Evolutionary conservation across 768 basidiomycete genomes (phyloP), one percentile per base, ranked within the genome.

Genomic region (Pulveroboletus ravenelii): DNA sequence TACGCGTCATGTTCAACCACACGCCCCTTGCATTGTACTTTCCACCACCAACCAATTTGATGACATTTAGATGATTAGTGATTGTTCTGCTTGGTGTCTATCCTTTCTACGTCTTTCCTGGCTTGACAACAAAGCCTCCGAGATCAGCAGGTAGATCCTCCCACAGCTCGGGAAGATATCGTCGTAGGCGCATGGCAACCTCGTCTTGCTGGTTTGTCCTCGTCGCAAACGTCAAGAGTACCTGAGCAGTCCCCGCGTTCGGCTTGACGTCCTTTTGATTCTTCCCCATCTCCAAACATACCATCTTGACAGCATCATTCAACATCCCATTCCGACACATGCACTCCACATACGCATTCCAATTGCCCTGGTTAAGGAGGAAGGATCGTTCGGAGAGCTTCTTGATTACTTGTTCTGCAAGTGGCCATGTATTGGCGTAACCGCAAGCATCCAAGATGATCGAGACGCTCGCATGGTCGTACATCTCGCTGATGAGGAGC

Each of bases 361-460:
- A 93, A 60, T 88, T 86, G 45, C 80, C 78, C 53, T 73, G 59
- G 61, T 85, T 84, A 47, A 87, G 71, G 34, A 54, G 60, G 62
- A 78, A 88, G 20, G 72, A 74, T 41, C 72, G 72, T 45, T 67
- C 72, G 27, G 66, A 65, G 43, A 86, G 72, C 61, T 78, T 80
- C 29, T 63, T 54, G 69, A 80, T 78, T 32, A 89, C 78, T 39
- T 75, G 72, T 45, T 70, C 71, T 0, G 83, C 89, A 15, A 78
- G 69, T 18, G 69, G 70, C 55, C 73, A 64, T 10, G 80, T 74
- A 4, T 74, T 70, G 8, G 82, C 76, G 56, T 74, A 80, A 1
- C 85, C 89, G 57, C 92, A 95, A 1, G 87, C 84, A 62, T 94
- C 93, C 29, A 95, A 66, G 54, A 93, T 83, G 71, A 93, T 87